Evolutionary conservation across 129 eudicot species (phyloP).

Genomic region (Silybum marianum): DNA sequence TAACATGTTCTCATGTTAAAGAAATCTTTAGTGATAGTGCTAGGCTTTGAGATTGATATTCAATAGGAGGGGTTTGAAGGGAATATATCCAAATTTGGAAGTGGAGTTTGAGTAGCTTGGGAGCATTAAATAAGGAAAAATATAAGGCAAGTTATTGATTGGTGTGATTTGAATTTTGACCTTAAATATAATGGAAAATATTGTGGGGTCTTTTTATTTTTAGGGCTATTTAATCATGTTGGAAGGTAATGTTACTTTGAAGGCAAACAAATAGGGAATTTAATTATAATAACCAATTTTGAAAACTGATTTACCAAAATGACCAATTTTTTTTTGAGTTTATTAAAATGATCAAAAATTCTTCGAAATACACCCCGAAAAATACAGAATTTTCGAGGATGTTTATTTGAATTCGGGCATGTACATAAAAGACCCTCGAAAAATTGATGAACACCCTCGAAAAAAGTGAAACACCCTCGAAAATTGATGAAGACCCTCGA

Average conservation of each 20-base stretch:
- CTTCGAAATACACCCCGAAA: too few relatives aligned
- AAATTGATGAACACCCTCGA: too few relatives aligned
- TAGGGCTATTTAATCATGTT: not conserved
- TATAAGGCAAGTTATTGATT: conserved; percentile 39
- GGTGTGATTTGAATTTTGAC: conserved; percentile 25
- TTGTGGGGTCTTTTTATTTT: not conserved
- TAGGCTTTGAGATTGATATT: conserved; percentile 15
- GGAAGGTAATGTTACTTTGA: conserved; percentile 18
- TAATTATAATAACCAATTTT: too few relatives aligned
- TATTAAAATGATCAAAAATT: too few relatives aligned
- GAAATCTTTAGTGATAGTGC: not conserved
- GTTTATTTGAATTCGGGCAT: too few relatives aligned
- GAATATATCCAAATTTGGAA: conserved; percentile 29
- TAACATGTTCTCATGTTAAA: conserved; percentile 21
- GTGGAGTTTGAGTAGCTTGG: conserved; percentile 45
- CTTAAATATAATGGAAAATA: conserved; percentile 11
- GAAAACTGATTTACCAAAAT: too few relatives aligned
- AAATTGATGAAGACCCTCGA: too few relatives aligned
- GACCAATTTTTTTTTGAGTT: too few relatives aligned
- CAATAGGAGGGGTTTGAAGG: not conserved
- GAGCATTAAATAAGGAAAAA: conserved; percentile 33
- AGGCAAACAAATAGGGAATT: conserved; percentile 22
- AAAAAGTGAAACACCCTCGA: too few relatives aligned
- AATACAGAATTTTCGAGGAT: too few relatives aligned
- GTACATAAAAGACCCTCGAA: too few relatives aligned